Evolutionary conservation across 257 asterid species (phyloP).

Genomic region (Solanum acaule): DNA sequence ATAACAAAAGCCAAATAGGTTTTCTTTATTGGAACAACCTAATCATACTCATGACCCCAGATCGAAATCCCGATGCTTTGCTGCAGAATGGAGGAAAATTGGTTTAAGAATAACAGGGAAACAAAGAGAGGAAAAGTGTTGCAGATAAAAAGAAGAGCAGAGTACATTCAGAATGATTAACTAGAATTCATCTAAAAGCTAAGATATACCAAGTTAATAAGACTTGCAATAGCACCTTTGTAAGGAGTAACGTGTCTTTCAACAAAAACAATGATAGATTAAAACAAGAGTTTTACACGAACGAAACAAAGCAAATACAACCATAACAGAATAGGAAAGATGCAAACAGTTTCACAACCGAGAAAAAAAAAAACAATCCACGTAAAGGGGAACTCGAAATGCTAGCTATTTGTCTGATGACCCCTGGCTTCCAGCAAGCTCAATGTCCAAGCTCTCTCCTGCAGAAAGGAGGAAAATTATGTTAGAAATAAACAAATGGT

Average conservation of each 20-base stretch:
- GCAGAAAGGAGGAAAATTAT: not conserved
- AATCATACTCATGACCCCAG: too few relatives aligned
- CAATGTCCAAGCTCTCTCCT: too few relatives aligned
- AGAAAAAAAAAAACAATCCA: not conserved
- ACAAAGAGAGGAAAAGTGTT: too few relatives aligned
- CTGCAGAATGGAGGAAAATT: too few relatives aligned
- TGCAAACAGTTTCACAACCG: not conserved
- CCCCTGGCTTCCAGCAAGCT: not conserved
- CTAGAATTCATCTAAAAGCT: too few relatives aligned
- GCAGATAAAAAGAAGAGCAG: too few relatives aligned
- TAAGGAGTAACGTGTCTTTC: not conserved
- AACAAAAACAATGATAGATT: not conserved
- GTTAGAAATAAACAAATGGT: not conserved
- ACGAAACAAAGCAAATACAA: not conserved
- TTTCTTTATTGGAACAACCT: too few relatives aligned
- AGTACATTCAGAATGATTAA: not conserved
- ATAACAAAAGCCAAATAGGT: too few relatives aligned
- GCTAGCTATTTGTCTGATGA: not conserved
- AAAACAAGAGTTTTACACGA: not conserved
- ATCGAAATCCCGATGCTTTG: too few relatives aligned
- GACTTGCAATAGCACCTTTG: not conserved
- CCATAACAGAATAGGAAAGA: not conserved
- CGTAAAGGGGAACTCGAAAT: not conserved
- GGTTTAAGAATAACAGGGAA: too few relatives aligned
- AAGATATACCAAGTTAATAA: too few relatives aligned